Base-by-base conservation (phyloP, 2,329 filamentous ascomycete genomes). In the Epichloe hybrida region DNA sequence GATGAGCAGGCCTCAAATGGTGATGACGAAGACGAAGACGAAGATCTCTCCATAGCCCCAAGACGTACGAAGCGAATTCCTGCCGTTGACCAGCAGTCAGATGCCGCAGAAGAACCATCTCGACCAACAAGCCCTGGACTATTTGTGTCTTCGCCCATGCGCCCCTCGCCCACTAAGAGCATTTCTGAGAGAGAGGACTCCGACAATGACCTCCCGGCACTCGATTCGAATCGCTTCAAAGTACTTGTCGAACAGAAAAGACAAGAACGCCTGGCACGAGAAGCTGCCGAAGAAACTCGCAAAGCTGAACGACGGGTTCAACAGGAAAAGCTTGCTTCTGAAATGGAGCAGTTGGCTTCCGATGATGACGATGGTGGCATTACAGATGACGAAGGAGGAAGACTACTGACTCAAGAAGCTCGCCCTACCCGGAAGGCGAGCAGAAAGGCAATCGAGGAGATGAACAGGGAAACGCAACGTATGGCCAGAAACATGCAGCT, bases 371-470 rank as follows among this genome's bases (percentile, higher is more conserved):
- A 64, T n/a, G 73, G 72, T n/a, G 72, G 75, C 52, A 73, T 79
- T 47, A 75, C 73, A 2, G 81, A 84, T 52, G 81, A 80, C 36
- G 80, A 81, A 27, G 77, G 72, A 40, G 83, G 76, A n/a, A 74
- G 72, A 42, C 79, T 73, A 54, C 70, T 93, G 43, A 86, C 84
- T 0, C 86, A 90, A 61, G 72, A 77, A 39, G 73, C 77, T 27
- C 80, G 84, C 4, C 83, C 88, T 5, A 76, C 79, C 9, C 80
- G 93, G 12, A 95, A 93, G 64, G 90, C 93, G 0, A 91, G 90
- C 71, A 97, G 91, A 70, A 96, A 89, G 68, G 93, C 93, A 0
- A 65, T 96, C 41, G 88, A 96, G 63, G 91, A 97, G 58, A 96
- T 98, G 84, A 85, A 86, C 59, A 80, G 88, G 52, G 93, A 98